These are phyloP conservation scores for Sphagnurus paluster DNA, from an alignment of 1,284 basidiomycete genomes.

Conservation along the genomic window DNA sequence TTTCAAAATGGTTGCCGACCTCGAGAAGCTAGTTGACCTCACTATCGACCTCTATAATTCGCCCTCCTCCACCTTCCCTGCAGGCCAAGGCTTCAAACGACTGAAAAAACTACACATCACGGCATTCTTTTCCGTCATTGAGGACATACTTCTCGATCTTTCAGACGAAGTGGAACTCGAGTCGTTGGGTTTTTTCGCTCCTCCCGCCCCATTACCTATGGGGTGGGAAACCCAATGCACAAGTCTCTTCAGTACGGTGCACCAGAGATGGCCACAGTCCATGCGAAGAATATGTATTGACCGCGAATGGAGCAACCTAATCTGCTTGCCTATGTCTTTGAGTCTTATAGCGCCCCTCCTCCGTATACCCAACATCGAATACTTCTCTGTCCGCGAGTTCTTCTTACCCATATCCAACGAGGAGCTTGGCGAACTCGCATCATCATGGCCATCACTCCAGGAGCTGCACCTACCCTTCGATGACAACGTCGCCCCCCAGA, in stretches of 20 bases:
- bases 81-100: slow-evolving; percentile 1
- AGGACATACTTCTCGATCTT: background rate
- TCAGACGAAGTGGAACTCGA: background rate
- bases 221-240: slow-evolving; percentile 7
- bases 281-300: slow-evolving; percentile 5
- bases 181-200: slow-evolving; percentile 1
- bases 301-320: slow-evolving; percentile 3
- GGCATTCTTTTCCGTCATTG: slow-evolving; percentile 1
- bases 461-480: slow-evolving; percentile 8
- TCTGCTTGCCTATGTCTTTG: slow-evolving; percentile 1
- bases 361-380: slow-evolving; percentile 3
- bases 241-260: slow-evolving; percentile 3
- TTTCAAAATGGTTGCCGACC: background rate
- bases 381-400: slow-evolving; percentile 3
- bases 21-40: slow-evolving; percentile 3
- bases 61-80: slow-evolving; percentile 1
- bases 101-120: slow-evolving; percentile 4
- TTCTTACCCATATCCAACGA: slow-evolving; percentile 1
- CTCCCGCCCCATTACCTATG: background rate
- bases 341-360: slow-evolving; percentile 3
- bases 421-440: slow-evolving; percentile 5
- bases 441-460: slow-evolving; percentile 10
- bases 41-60: slow-evolving; percentile 8
- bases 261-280: slow-evolving; percentile 3
- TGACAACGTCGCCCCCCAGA: background rate